Evolutionary conservation across 179 eudicot genomes (phyloP).

Genomic region (Beta lomatogona): DNA sequence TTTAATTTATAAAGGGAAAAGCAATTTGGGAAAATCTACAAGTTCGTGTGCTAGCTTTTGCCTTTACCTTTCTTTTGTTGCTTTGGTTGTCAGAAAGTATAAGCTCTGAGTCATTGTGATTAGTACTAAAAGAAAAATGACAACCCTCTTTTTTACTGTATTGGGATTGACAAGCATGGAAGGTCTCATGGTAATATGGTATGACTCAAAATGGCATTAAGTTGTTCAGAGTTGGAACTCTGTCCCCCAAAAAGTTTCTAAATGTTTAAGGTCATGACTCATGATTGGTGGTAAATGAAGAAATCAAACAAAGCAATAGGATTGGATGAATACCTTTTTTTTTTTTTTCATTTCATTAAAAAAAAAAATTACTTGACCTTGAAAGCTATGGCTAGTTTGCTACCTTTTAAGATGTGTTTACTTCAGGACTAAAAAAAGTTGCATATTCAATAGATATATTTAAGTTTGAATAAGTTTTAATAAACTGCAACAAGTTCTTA

Average conservation of each 20-base stretch:
- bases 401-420: too few species aligned
- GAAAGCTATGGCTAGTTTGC: too few species aligned
- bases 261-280: background rate
- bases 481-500: too few species aligned
- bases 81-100: slow-evolving; percentile 33
- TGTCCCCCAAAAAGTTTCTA: background rate
- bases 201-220: slow-evolving; percentile 35
- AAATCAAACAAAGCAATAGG: background rate
- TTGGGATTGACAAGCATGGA: slow-evolving; percentile 26
- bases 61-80: background rate
- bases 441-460: too few species aligned
- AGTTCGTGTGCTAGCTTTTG: slow-evolving; percentile 1
- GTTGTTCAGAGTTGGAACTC: slow-evolving; percentile 10
- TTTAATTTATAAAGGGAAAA: background rate
- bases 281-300: background rate
- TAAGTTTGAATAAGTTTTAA: too few species aligned
- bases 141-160: slow-evolving; percentile 25
- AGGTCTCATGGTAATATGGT: slow-evolving; percentile 14
- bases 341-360: too few species aligned
- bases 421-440: too few species aligned
- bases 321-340: too few species aligned
- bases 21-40: background rate
- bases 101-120: slow-evolving; percentile 23
- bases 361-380: too few species aligned
- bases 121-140: slow-evolving; percentile 22